Evolutionary conservation across 805 yeast species (phyloP), one percentile per base, ranked within the genome.

Genomic region (Metschnikowia borealis): DNA sequence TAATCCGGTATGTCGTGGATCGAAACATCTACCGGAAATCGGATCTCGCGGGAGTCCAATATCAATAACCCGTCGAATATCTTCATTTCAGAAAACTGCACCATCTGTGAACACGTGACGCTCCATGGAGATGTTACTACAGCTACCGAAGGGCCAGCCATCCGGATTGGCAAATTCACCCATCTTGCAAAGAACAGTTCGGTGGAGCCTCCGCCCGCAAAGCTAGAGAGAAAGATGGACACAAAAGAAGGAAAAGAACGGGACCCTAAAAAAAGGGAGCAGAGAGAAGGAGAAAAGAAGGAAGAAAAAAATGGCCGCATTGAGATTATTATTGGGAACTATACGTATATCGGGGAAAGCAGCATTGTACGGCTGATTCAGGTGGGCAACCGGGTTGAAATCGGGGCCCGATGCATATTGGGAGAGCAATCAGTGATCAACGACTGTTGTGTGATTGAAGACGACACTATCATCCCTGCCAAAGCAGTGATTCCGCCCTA

Each of bases 401-500:
- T 82, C 2, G 85, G 82, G 5, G 51, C 53, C 1, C 54, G 66
- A 33, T 78, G 82, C 51, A 47, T 52, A 0, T 52, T 81, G 14
- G 69, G 63, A 1, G 63, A 68, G 38, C 56, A 67, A 21, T 65
- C 74, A 7, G 65, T 74, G 1, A 62, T 82, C 13, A 73, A 79
- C 57, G 87, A 81, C 46, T 78, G 84, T 57, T 78, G 82, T 49
- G 53, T 78, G 2, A 66, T 82, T 3, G 69, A 71, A 20, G 64
- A 69, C 45, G 72, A 71, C 13, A 68, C 78, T 0, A 52, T 55
- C 2, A 54, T 82, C 2, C 81, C 82, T 0, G 64, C 70, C 2
- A 68, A 66, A 14, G 62, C 62, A 51, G 72, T 75, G 21, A 67
- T 81, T n/a, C 83, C 85, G 2, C 81, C 84, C 0, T 81, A 73